Evolutionary conservation across 192 early-diverging fungal species (phyloP).

Genomic region (Chytriomyces sp.): DNA sequence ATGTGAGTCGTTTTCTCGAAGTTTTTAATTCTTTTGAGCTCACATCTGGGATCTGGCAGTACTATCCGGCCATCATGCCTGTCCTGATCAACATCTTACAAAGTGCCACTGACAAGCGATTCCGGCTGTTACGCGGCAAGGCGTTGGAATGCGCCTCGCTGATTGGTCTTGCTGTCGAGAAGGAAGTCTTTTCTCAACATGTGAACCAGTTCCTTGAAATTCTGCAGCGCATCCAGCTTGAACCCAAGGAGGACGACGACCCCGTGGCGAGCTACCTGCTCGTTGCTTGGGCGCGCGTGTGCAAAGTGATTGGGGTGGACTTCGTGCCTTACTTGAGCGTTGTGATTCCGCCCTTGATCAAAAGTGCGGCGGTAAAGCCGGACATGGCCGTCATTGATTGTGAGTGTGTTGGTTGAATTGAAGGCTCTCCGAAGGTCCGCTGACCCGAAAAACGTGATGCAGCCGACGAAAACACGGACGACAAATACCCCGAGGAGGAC

Average conservation of each 20-base stretch:
- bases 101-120: conserved; percentile 82
- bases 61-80: conserved; percentile 95
- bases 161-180: conserved; percentile 78
- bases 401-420: background rate
- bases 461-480: conserved; percentile 78
- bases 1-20: conserved; percentile 34
- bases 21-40: background rate
- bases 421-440: conserved; percentile 24
- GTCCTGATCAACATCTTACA: conserved; percentile 85
- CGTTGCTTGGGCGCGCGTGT: conserved; percentile 95
- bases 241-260: conserved; percentile 84
- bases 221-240: conserved; percentile 76
- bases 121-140: conserved; percentile 91
- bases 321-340: conserved; percentile 91
- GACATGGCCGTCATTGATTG: conserved; percentile 87
- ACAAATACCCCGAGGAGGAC: conserved; percentile 92
- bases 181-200: conserved; percentile 81
- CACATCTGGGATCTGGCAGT: conserved; percentile 36
- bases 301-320: conserved; percentile 90
- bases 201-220: conserved; percentile 79
- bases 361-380: conserved; percentile 83
- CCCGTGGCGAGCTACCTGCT: conserved; percentile 91
- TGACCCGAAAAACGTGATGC: too few relatives aligned
- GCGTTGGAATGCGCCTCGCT: conserved; percentile 97
- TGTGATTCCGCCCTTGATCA: conserved; percentile 90